A percentile compares a stretch with the other conserved stretches of the same genome.
Evolutionary conservation across 2,329 filamentous ascomycete species (phyloP).

Genomic region (Kalmusia sp.): DNA sequence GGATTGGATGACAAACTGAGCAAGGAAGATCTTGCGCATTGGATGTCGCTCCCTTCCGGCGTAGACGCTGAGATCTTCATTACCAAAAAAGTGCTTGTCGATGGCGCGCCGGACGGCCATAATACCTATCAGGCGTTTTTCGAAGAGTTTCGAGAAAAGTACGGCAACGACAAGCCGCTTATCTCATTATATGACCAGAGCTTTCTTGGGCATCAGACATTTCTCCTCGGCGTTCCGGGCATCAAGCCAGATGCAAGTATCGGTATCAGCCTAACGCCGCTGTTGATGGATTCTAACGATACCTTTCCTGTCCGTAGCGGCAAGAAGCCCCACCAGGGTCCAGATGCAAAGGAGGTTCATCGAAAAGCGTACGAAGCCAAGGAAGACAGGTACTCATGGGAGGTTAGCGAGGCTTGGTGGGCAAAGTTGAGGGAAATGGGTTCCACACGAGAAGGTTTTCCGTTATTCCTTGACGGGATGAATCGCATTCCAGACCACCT

Average conservation of each 20-base stretch:
- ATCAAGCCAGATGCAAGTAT: constrained; percentile 48
- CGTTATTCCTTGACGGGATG: constrained; percentile 27
- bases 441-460: constrained; percentile 12
- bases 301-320: constrained; percentile 24
- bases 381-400: constrained; percentile 8
- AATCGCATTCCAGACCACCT: constrained; percentile 30
- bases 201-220: constrained; percentile 43
- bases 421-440: constrained; percentile 21
- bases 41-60: constrained; percentile 30
- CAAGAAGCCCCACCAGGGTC: constrained; percentile 18
- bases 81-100: constrained; percentile 45
- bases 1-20: constrained; percentile 32
- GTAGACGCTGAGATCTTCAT: constrained; percentile 41
- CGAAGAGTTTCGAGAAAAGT: constrained; percentile 30
- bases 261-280: constrained; percentile 44
- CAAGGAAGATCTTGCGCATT: constrained; percentile 27
- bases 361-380: constrained; percentile 14
- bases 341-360: constrained; percentile 19
- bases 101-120: constrained; percentile 42
- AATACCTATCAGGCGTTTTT: constrained; percentile 42
- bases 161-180: constrained; percentile 47
- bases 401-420: constrained; percentile 27
- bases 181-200: constrained; percentile 54
- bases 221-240: constrained; percentile 45
- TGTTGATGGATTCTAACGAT: constrained; percentile 23